A percentile compares a stretch with the other conserved stretches of the same genome.
Evolutionary conservation across 2,329 filamentous ascomycete genomes (phyloP).

Genomic region (Fusarium mangiferae): DNA sequence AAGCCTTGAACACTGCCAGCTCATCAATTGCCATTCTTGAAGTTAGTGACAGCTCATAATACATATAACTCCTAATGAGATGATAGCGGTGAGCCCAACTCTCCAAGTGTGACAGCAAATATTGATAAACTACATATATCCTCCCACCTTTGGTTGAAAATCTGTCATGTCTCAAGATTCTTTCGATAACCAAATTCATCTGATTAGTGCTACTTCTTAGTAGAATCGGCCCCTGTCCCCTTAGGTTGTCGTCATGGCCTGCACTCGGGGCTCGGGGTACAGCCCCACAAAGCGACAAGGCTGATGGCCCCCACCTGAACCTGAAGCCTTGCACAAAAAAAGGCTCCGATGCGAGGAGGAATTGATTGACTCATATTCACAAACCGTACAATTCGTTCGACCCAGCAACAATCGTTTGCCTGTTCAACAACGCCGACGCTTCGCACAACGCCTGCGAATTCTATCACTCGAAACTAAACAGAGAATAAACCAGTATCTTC

Average conservation of each 20-base stretch:
- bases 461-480: not conserved
- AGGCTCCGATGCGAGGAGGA: conserved; percentile 35
- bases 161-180: not conserved
- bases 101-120: not conserved
- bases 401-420: conserved; percentile 20
- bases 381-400: conserved; percentile 16
- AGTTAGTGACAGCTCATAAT: conserved; percentile 31
- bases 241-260: conserved; percentile 35
- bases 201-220: not conserved
- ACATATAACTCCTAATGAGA: not conserved
- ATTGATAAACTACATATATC: not conserved
- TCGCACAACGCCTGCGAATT: conserved; percentile 2
- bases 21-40: conserved; percentile 13
- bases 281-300: conserved; percentile 31
- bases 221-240: conserved; percentile 7
- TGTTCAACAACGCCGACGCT: conserved; percentile 10
- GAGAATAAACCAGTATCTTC: not conserved
- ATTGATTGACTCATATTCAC: conserved; percentile 42
- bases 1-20: conserved; percentile 15
- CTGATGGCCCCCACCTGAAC: conserved; percentile 37
- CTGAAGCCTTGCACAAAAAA: conserved; percentile 45
- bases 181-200: not conserved
- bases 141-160: not conserved
- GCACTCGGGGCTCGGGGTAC: not conserved
- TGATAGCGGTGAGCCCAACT: conserved; percentile 21